Percentiles rank a stretch among this genome's conserved stretches.
phyloP scores from a whole-genome alignment of 2,329 filamentous ascomycete genomes.

The Colletotrichum tamarilloi region DNA sequence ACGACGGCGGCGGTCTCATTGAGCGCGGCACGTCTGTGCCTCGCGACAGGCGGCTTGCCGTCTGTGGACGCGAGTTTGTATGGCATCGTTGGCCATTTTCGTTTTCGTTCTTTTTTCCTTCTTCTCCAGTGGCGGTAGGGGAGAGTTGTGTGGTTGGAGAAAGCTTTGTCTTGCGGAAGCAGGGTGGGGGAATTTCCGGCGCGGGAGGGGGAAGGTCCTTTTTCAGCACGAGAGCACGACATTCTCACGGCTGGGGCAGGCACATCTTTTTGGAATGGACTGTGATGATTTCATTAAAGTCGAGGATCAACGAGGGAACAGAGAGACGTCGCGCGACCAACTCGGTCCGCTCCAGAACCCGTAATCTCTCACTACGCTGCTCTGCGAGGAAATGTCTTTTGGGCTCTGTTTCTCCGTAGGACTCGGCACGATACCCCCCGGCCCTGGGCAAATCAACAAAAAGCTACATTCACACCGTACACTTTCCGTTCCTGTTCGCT shows the following conservation, averaged over 20 bases:
- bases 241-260: conserved; percentile 34
- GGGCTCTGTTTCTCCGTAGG: conserved; percentile 17
- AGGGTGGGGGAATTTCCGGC: conserved; percentile 1
- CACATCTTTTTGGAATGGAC: conserved; percentile 30
- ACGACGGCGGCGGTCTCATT: conserved; percentile 15
- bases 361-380: background rate
- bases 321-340: conserved; percentile 1
- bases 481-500: background rate
- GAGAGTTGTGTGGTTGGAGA: background rate
- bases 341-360: background rate
- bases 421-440: conserved; percentile 32
- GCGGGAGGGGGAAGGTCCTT: background rate
- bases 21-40: conserved; percentile 5
- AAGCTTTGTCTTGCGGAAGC: background rate
- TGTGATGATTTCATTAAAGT: conserved; percentile 30
- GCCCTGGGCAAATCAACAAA: conserved; percentile 30
- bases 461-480: conserved; percentile 2
- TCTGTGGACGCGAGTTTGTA: conserved; percentile 40
- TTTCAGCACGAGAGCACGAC: conserved; percentile 33
- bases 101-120: conserved; percentile 38
- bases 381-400: conserved; percentile 1
- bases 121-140: conserved; percentile 23
- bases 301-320: conserved; percentile 13
- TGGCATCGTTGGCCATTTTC: conserved; percentile 19
- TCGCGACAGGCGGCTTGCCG: background rate